Evolutionary conservation across 768 basidiomycete species (phyloP).

Genomic region (Mycena capillaripes): DNA sequence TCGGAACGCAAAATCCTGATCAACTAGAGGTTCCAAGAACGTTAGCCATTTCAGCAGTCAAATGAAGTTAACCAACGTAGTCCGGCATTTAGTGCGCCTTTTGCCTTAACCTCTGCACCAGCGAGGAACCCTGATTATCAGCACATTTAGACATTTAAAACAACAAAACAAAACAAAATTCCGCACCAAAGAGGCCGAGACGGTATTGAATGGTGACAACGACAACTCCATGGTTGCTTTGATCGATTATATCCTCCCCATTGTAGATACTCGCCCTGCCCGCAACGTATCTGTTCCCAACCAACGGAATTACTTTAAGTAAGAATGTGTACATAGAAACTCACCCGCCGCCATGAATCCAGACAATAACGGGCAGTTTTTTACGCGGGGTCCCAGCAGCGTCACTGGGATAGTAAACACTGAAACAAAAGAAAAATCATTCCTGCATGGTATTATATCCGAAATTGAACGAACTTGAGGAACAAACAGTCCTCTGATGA

Average conservation of each 20-base stretch:
- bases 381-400: conserved; percentile 35
- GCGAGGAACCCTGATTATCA: conserved; percentile 45
- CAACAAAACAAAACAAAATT: background rate
- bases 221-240: conserved; percentile 36
- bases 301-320: background rate
- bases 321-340: conserved; percentile 5
- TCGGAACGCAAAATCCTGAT: conserved; percentile 46
- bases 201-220: conserved; percentile 31
- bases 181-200: conserved; percentile 34
- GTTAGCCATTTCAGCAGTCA: background rate
- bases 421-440: conserved; percentile 21
- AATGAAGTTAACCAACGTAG: conserved; percentile 31
- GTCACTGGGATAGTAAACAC: conserved; percentile 53
- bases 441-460: too few relatives aligned
- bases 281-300: conserved; percentile 21
- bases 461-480: conserved; percentile 46
- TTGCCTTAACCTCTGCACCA: conserved; percentile 42
- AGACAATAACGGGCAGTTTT: conserved; percentile 55
- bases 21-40: conserved; percentile 34
- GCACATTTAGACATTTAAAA: background rate
- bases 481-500: conserved; percentile 56
- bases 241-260: conserved; percentile 37
- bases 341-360: conserved; percentile 56
- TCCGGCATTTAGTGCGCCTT: conserved; percentile 47
- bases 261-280: conserved; percentile 7